phyloP scores from a whole-genome alignment of 2,329 filamentous ascomycete species.

The Pseudogymnoascus sp. region DNA sequence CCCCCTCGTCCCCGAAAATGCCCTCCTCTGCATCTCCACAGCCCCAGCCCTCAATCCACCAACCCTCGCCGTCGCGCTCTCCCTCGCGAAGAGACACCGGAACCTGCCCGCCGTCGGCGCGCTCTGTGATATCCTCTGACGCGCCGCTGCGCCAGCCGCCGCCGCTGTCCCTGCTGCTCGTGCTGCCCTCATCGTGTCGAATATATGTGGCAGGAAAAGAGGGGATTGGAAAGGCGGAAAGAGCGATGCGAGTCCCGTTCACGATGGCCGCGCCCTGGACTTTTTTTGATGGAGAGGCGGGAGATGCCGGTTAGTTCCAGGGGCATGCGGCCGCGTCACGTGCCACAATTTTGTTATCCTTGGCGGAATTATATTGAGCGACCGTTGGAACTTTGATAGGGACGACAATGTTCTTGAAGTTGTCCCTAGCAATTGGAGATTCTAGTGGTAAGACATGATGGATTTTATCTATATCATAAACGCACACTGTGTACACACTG shows the following conservation, averaged over 20 bases:
- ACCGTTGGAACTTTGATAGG: no score
- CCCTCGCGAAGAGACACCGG: not conserved
- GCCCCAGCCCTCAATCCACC: not conserved
- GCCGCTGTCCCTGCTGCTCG: conserved; percentile 6
- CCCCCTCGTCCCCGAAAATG: conserved; percentile 8
- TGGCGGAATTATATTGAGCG: not conserved
- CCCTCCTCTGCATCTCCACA: conserved; percentile 6
- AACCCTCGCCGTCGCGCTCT: not conserved
- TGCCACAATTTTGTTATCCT: not conserved
- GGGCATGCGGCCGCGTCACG: conserved; percentile 1
- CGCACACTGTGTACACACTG: not conserved
- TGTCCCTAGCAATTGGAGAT: not conserved
- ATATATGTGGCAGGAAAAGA: not conserved
- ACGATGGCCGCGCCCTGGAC: not conserved
- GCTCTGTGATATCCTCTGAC: not conserved
- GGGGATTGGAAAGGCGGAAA: not conserved
- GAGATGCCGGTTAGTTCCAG: conserved; percentile 14
- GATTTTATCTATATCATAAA: not conserved
- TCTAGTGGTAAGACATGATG: not conserved
- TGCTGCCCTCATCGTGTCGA: conserved; percentile 6
- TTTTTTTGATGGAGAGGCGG: conserved; percentile 3
- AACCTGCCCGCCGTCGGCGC: conserved; percentile 4
- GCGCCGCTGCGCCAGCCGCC: not conserved
- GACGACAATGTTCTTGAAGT: not conserved
- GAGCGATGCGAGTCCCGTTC: not conserved